Conservation (phyloP, 352 stramenopile species). For the Blastocystis sp. region DNA sequence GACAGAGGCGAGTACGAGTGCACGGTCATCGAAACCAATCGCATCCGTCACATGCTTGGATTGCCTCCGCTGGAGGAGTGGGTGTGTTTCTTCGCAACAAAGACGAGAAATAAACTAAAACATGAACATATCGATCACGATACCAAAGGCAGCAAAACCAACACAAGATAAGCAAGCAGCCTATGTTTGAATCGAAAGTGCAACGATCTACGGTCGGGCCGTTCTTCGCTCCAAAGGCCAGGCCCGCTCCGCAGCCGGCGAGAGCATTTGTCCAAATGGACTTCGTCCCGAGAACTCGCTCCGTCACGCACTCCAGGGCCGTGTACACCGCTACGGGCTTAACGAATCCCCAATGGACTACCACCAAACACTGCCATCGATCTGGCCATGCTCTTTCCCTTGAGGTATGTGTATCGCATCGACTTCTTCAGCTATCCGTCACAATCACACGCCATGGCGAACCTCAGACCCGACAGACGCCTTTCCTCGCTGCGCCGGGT, state of each 20-base stretch:
- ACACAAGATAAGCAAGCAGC: conserved; percentile 45
- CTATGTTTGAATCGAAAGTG: background rate
- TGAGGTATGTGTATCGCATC: conserved; percentile 29
- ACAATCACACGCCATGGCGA: background rate
- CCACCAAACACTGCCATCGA: conserved; percentile 54
- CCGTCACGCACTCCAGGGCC: conserved; percentile 53
- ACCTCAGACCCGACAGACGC: conserved; percentile 15
- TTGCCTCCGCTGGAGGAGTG: conserved; percentile 19
- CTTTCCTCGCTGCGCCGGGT: background rate
- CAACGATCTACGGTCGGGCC: conserved; percentile 1
- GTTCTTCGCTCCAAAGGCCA: conserved; percentile 31
- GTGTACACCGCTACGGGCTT: conserved; percentile 24
- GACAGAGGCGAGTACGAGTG: conserved; percentile 53
- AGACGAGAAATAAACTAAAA: conserved; percentile 5
- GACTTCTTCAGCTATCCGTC: conserved; percentile 26
- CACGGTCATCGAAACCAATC: conserved; percentile 35
- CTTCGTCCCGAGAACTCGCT: conserved; percentile 44
- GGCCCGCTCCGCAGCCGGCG: conserved; percentile 38
- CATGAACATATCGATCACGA: conserved; percentile 67
- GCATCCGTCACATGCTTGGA: conserved; percentile 18
- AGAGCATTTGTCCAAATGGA: conserved; percentile 53
- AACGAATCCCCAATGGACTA: background rate
- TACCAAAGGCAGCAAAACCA: conserved; percentile 56
- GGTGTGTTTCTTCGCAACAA: background rate
- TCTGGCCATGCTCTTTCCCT: conserved; percentile 35